Base-by-base conservation (phyloP, 305 asterid genomes). In the Rubia balearica region DNA sequence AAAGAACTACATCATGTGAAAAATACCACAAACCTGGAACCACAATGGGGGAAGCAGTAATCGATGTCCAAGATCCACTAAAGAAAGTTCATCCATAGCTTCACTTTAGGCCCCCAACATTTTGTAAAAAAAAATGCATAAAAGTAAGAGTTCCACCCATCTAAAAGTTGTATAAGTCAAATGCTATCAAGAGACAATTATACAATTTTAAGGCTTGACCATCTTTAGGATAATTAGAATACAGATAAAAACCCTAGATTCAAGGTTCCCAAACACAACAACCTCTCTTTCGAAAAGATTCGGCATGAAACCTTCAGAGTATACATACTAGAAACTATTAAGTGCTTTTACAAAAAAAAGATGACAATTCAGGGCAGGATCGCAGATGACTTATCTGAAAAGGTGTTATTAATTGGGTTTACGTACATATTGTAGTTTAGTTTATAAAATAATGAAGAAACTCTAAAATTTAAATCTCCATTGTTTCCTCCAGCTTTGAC, bases 71-170 rank as follows among this genome's bases (percentile, higher is more conserved):
- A 13, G 61, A 67, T 67, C 59, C 71, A 48, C 19, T 67, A 21
- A 67, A 62, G 72, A 57, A 17, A 65, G 30, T 40, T 57, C 73
- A 43, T 59, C 67, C 77, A 21, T n/a, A 73, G 41, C 67, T 59
- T 45, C 66, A 48, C 36, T 67, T 73, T 73, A 65, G 48, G 71
- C 76, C 76, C 71, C 59, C 36, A 24, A 24, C 27, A 49, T 71
- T 21, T 72, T 19, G n/a, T 30, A 24, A 55, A 42, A 73, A 30
- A 42, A 67, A 67, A 73, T 57, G 67, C 27, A 70, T 13, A 57
- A 30, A 48, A 12, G 48, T 36, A 45, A 65, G 68, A 24, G 59
- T 57, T 72, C 67, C 67, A 66, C 6, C 75, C 40, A 40, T 36
- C 24, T 16, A 64, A 49, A 16, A 38, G 40, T 49, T 13, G 19